Conservation (phyloP, 257 asterid genomes). For the Fraxinus excelsior region DNA sequence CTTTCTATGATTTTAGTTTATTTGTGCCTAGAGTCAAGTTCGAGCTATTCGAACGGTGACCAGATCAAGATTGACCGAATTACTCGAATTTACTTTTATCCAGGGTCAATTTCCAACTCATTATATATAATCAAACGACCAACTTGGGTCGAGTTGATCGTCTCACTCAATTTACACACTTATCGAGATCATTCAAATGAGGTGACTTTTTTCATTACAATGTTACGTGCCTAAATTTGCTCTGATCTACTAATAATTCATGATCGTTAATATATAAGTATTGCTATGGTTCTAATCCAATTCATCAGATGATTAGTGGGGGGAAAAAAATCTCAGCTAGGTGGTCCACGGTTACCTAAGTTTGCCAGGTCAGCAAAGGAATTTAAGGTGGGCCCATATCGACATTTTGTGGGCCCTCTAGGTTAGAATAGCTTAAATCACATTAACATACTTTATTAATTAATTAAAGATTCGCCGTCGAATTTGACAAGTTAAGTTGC, state of each 20-base stretch:
- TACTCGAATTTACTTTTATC: background rate
- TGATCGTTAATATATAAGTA: too few relatives aligned
- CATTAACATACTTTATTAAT: slow-evolving; percentile 1
- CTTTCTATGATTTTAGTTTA: too few relatives aligned
- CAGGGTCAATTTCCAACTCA: background rate
- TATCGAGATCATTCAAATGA: too few relatives aligned
- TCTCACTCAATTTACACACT: too few relatives aligned
- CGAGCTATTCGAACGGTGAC: too few relatives aligned
- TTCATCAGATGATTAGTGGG: too few relatives aligned
- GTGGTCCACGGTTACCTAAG: background rate
- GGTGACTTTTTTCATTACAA: too few relatives aligned
- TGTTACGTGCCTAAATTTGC: too few relatives aligned
- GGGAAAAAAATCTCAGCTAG: background rate
- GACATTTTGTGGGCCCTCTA: slow-evolving; percentile 1
- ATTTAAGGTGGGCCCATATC: slow-evolving; percentile 20
- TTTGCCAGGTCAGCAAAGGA: slow-evolving; percentile 23
- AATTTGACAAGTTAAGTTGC: slow-evolving; percentile 33
- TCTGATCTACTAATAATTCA: too few relatives aligned
- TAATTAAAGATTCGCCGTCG: slow-evolving; percentile 30
- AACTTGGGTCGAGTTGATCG: background rate
- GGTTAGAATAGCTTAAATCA: slow-evolving; percentile 19
- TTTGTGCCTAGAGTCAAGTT: background rate
- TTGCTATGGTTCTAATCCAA: too few relatives aligned
- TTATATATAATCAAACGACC: background rate
- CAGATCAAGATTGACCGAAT: background rate